A percentile compares a stretch with the other conserved stretches of the same genome.
These are phyloP conservation scores for Aspergillus sp. DNA, from an alignment of 2,329 filamentous ascomycete species.

Conservation along the genomic window DNA sequence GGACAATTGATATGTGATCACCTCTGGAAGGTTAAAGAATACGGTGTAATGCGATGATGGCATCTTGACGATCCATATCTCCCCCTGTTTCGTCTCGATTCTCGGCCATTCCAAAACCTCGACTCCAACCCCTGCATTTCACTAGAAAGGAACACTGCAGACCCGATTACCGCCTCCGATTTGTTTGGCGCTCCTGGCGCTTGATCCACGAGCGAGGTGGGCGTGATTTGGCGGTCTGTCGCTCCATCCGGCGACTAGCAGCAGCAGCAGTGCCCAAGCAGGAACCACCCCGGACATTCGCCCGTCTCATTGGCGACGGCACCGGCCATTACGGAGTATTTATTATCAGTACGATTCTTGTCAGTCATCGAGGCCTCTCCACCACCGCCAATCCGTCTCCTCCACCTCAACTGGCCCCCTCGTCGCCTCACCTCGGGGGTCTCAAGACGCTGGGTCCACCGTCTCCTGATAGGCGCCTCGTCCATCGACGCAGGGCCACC, in stretches of 20 bases:
- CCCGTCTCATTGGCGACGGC: slow-evolving; percentile 14
- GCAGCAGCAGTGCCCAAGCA: slow-evolving; percentile 28
- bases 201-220: slow-evolving; percentile 15
- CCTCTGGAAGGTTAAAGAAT: neutral
- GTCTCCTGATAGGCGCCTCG: slow-evolving; percentile 19
- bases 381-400: slow-evolving; percentile 15
- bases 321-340: no score
- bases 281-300: slow-evolving; percentile 15
- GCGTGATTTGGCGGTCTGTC: slow-evolving; percentile 20
- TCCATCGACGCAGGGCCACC: slow-evolving; percentile 17
- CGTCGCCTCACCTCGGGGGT: slow-evolving; percentile 15
- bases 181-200: slow-evolving; percentile 4
- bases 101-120: neutral
- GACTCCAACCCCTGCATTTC: no score
- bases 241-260: slow-evolving; percentile 17
- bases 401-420: slow-evolving; percentile 12
- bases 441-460: slow-evolving; percentile 9
- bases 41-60: neutral
- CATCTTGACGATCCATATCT: neutral
- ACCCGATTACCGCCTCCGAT: neutral
- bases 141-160: no score
- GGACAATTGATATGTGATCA: neutral
- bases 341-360: neutral
- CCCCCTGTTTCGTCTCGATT: slow-evolving; percentile 1
- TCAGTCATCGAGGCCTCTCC: slow-evolving; percentile 3